Evolutionary conservation across 495 filamentous ascomycete species (phyloP).

Genomic region (Durotheca rogersii): DNA sequence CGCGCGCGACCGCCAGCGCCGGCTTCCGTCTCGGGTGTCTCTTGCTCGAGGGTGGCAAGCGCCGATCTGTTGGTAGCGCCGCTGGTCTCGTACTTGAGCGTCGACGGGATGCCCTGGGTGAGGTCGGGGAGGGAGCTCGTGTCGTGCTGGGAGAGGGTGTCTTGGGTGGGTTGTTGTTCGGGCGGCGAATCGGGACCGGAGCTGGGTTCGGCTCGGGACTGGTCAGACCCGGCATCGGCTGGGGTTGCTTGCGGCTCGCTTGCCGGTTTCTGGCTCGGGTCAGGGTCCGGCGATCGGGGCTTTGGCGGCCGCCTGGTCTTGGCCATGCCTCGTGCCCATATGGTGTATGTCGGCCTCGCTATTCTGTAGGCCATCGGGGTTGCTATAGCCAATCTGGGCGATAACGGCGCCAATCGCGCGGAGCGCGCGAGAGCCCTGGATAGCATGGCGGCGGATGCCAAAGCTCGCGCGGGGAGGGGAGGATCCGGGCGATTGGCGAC

Average conservation of each 20-base stretch:
- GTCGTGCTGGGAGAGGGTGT: slow-evolving; percentile 39
- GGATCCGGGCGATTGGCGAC: too few species aligned
- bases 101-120: slow-evolving; percentile 88
- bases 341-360: slow-evolving; percentile 18
- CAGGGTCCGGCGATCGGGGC: slow-evolving; percentile 8
- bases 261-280: slow-evolving; percentile 3
- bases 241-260: slow-evolving; percentile 8
- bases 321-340: slow-evolving; percentile 47
- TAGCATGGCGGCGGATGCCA: slow-evolving; percentile 39
- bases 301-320: slow-evolving; percentile 33
- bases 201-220: slow-evolving; percentile 15
- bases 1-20: slow-evolving; percentile 50
- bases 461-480: slow-evolving; percentile 3
- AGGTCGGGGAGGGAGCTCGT: slow-evolving; percentile 75
- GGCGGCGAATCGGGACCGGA: not conserved
- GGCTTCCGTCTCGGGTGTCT: slow-evolving; percentile 49
- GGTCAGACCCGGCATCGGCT: slow-evolving; percentile 7
- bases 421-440: slow-evolving; percentile 45
- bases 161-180: slow-evolving; percentile 20
- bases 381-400: slow-evolving; percentile 31
- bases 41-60: slow-evolving; percentile 60
- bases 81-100: slow-evolving; percentile 69
- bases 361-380: slow-evolving; percentile 18
- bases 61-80: slow-evolving; percentile 47
- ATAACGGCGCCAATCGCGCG: slow-evolving; percentile 31